These are phyloP conservation scores for Pseudevernia furfuracea DNA, from an alignment of 495 filamentous ascomycete species.

Conservation along the genomic window DNA sequence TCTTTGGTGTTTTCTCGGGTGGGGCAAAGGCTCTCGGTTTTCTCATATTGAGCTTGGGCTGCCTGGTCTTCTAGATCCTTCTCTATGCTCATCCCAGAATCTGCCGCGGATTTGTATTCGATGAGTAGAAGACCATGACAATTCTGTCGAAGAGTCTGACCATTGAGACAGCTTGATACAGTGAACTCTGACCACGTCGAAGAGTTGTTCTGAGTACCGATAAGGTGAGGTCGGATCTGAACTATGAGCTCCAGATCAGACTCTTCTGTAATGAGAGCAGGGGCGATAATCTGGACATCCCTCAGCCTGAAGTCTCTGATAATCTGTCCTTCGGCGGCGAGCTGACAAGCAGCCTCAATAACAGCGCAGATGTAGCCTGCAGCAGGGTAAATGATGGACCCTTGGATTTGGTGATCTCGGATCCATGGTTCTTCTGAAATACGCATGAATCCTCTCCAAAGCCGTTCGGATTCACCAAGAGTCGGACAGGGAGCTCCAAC, in stretches of 20 bases:
- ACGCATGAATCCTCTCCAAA: conserved; percentile 31
- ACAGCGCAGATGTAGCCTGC: conserved; percentile 37
- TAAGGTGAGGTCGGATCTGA: conserved; percentile 13
- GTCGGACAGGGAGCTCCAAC: conserved; percentile 25
- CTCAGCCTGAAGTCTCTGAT: conserved; percentile 28
- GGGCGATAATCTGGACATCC: conserved; percentile 27
- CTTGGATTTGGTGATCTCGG: conserved; percentile 31
- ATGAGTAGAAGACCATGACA: conserved; percentile 19
- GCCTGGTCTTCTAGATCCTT: conserved; percentile 5
- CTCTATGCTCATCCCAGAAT: conserved; percentile 3
- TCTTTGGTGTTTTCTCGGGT: conserved; percentile 8
- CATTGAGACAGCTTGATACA: conserved; percentile 12
- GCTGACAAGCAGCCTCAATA: conserved; percentile 34
- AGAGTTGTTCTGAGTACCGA: conserved; percentile 10
- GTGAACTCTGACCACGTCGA: conserved; percentile 18
- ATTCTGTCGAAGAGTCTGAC: conserved; percentile 15
- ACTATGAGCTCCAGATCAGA: conserved; percentile 15
- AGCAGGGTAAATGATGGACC: conserved; percentile 31
- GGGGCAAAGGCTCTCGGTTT: conserved; percentile 17
- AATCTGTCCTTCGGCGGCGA: conserved; percentile 13
- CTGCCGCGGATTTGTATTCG: conserved; percentile 10
- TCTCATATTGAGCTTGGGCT: not conserved
- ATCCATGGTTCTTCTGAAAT: conserved; percentile 35
- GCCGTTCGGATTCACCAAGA: conserved; percentile 19
- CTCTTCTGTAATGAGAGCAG: conserved; percentile 23